phyloP scores from a whole-genome alignment of 202 grass and related monocot species.

The Zoysia matrella region DNA sequence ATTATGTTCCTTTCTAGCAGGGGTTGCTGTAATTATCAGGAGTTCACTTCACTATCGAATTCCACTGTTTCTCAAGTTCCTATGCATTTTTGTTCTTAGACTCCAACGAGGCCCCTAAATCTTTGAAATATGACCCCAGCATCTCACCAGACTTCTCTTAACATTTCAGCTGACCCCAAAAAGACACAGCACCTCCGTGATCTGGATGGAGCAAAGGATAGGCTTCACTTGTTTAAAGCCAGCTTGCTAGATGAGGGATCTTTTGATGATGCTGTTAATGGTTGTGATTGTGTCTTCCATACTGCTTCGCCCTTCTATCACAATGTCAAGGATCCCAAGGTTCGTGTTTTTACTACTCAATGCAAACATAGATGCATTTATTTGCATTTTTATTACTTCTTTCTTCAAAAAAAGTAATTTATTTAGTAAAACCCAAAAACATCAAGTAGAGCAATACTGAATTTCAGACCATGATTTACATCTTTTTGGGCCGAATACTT shows the following conservation, averaged over 20 bases:
- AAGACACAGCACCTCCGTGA: slow-evolving; percentile 65
- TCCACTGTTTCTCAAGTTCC: too few species aligned
- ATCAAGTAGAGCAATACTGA: background rate
- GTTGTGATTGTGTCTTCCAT: slow-evolving; percentile 72
- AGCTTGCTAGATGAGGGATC: slow-evolving; percentile 69
- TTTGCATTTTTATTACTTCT: slow-evolving; percentile 11
- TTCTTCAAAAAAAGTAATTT: background rate
- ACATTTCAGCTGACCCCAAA: slow-evolving; percentile 67
- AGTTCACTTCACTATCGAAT: too few species aligned
- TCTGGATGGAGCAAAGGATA: slow-evolving; percentile 76
- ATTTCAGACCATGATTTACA: background rate
- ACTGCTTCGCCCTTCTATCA: slow-evolving; percentile 74
- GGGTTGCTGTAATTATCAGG: background rate
- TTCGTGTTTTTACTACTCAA: slow-evolving; percentile 11
- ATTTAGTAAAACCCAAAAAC: background rate
- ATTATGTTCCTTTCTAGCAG: background rate
- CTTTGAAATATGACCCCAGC: background rate
- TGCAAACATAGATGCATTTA: background rate
- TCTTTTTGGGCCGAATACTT: background rate
- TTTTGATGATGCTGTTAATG: slow-evolving; percentile 57
- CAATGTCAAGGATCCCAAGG: slow-evolving; percentile 65
- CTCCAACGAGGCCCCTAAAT: background rate
- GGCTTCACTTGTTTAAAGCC: slow-evolving; percentile 69
- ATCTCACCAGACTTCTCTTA: background rate
- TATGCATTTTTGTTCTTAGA: background rate